These are phyloP conservation scores for Raffaelea ambrosiae DNA, from an alignment of 2,329 filamentous ascomycete genomes.

Conservation along the genomic window DNA sequence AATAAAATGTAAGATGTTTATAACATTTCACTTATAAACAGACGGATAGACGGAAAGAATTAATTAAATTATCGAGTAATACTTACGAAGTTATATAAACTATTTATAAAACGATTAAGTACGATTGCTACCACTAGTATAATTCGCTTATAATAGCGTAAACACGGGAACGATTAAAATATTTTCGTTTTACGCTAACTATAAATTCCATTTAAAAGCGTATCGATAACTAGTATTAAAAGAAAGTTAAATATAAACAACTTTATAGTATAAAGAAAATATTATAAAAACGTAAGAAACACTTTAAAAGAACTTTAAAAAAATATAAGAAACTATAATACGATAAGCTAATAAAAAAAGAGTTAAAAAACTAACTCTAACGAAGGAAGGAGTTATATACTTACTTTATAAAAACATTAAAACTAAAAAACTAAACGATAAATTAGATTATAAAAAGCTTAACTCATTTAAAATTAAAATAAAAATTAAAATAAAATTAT, in stretches of 20 bases:
- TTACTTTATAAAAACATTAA: neutral
- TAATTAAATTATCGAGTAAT: neutral
- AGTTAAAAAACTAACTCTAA: neutral
- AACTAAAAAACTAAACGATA: neutral
- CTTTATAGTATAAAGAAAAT: too few species aligned
- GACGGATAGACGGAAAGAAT: slow-evolving; percentile 1
- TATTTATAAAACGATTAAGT: neutral
- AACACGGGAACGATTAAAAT: too few species aligned
- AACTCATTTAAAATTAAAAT: neutral
- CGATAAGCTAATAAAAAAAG: neutral
- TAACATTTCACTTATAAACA: neutral
- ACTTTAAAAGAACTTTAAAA: too few species aligned
- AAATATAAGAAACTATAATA: neutral
- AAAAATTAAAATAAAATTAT: neutral
- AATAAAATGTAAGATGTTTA: neutral
- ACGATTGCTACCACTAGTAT: neutral
- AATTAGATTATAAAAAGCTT: neutral
- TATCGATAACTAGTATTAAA: too few species aligned
- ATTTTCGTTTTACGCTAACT: too few species aligned
- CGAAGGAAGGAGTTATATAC: neutral
- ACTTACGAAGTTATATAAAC: neutral
- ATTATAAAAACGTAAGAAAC: too few species aligned
- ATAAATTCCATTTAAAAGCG: too few species aligned
- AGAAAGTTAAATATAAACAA: too few species aligned
- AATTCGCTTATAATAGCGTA: neutral